These are phyloP conservation scores for Capronia coronata DNA, from an alignment of 2,329 filamentous ascomycete genomes.

Conservation along the genomic window DNA sequence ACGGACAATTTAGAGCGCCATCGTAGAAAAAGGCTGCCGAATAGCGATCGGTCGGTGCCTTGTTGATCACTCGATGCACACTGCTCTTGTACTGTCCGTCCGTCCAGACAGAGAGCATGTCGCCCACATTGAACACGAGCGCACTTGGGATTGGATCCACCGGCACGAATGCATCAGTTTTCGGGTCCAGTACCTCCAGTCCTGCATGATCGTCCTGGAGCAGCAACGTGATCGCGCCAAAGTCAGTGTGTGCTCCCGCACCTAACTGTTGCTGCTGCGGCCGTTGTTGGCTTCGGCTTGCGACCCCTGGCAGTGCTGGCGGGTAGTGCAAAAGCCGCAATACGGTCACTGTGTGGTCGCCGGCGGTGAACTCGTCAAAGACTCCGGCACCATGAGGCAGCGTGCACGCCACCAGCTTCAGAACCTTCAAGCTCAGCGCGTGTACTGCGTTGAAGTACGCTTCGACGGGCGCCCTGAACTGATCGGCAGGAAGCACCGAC, in stretches of 20 bases:
- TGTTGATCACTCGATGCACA: slow-evolving; percentile 31
- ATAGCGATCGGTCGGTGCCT: slow-evolving; percentile 27
- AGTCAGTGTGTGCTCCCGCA: slow-evolving; percentile 32
- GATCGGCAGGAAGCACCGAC: slow-evolving; percentile 27
- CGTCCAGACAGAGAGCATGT: slow-evolving; percentile 36
- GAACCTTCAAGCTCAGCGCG: slow-evolving; percentile 19
- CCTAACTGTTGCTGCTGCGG: background rate
- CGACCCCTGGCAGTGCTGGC: too few species aligned
- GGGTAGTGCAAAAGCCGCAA: slow-evolving; percentile 48
- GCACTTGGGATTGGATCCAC: slow-evolving; percentile 31
- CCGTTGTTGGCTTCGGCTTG: slow-evolving; percentile 24
- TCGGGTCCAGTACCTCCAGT: slow-evolving; percentile 29
- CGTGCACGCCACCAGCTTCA: slow-evolving; percentile 17
- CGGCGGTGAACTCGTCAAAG: slow-evolving; percentile 42
- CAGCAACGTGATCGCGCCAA: slow-evolving; percentile 32
- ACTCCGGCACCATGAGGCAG: slow-evolving; percentile 28
- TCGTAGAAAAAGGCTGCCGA: slow-evolving; percentile 30
- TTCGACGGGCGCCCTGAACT: slow-evolving; percentile 37
- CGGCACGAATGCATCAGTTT: slow-evolving; percentile 15
- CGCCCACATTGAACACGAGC: slow-evolving; percentile 33
- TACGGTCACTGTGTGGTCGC: slow-evolving; percentile 37
- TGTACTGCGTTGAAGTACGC: slow-evolving; percentile 21
- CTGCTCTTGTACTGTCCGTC: slow-evolving; percentile 30
- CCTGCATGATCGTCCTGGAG: slow-evolving; percentile 30
- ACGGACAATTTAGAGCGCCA: background rate